Evolutionary conservation across 2,329 filamentous ascomycete genomes (phyloP).

Genomic region (Penicillium psychrosexuale): DNA sequence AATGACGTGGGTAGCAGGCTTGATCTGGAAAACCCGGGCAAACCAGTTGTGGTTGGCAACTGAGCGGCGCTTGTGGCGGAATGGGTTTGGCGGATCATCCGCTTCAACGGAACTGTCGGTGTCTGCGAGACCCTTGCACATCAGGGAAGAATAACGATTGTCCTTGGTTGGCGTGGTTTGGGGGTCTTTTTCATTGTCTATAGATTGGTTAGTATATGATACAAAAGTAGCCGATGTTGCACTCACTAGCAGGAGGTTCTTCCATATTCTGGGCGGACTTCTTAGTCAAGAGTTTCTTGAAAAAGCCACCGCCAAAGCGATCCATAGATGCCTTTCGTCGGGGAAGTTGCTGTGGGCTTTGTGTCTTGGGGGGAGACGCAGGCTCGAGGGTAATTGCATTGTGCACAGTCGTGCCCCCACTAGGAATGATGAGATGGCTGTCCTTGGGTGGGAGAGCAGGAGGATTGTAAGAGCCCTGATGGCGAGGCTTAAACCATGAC

Average conservation of each 20-base stretch:
- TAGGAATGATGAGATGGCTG: conserved; percentile 23
- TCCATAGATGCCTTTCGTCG: conserved; percentile 24
- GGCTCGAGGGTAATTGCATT: conserved; percentile 16
- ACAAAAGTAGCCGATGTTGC: background rate
- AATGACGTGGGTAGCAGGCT: conserved; percentile 71
- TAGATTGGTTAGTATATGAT: background rate
- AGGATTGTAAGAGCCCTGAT: conserved; percentile 26
- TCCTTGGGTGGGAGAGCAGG: conserved; percentile 23
- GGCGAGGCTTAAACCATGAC: conserved; percentile 45
- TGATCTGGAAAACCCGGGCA: conserved; percentile 82
- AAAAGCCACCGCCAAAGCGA: conserved; percentile 45
- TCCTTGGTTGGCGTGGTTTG: conserved; percentile 5
- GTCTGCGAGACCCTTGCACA: conserved; percentile 17
- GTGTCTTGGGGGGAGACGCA: background rate
- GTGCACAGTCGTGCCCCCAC: conserved; percentile 27
- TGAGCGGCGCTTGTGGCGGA: conserved; percentile 14
- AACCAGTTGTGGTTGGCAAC: conserved; percentile 71
- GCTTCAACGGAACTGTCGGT: conserved; percentile 18
- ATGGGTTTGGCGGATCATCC: conserved; percentile 13
- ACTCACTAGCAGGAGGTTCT: conserved; percentile 41
- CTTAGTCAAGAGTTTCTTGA: conserved; percentile 54
- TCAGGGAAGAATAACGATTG: conserved; percentile 1
- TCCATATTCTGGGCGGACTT: conserved; percentile 36
- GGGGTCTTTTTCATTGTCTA: conserved; percentile 5
- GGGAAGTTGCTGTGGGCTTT: conserved; percentile 7